Evolutionary conservation across 2,329 filamentous ascomycete species (phyloP), one percentile per base, ranked within the genome.

Genomic region (Aspergillus hiratsukae): DNA sequence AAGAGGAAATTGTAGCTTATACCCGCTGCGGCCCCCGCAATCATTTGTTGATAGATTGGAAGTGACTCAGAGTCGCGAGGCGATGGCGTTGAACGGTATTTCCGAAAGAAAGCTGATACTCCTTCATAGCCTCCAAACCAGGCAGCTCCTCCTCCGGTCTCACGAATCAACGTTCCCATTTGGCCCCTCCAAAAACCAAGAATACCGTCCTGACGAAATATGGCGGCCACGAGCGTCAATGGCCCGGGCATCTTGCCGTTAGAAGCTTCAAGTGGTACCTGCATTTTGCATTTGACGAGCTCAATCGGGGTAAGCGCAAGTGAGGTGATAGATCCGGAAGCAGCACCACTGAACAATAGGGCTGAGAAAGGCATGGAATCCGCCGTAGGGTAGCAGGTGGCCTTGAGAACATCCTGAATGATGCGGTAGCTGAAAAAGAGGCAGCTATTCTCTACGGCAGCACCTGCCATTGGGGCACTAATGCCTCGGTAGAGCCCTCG

Each of bases 231-330:
- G 45, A 97, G 86, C 4, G 83, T 76, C 11, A 90, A 69, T 0
- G 91, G 87, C 1, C 83, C 83, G 4, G 89, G 81, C 3, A 81
- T 75, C 11, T 77, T 78, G 11, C 61, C 52, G 10, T 61, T 65
- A 3, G 72, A 72, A 2, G 67, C 68, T 25, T 70, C 71, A 4
- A 76, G 55, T 17, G 83, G 90, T 0, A 93, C 92, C 73, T 99
- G 94, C 77, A 99, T 96, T 76, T 94, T 95, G 83, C 94, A 99
- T 77, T 99, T 99, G 71, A 99, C 89, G 52, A 99, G 84, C 76
- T 99, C 94, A 63, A 99, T 91, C 0, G 94, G 94, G 0, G 94
- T 99, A 59, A 99, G 84, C 31, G 96, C 85, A 49, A 97, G 81
- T 0, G 91, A 96, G 0, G 94, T 96, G 67, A 96, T 89, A 41